phyloP scores from a whole-genome alignment of 1,139 yeast species.

The Kodamaea suecica region DNA sequence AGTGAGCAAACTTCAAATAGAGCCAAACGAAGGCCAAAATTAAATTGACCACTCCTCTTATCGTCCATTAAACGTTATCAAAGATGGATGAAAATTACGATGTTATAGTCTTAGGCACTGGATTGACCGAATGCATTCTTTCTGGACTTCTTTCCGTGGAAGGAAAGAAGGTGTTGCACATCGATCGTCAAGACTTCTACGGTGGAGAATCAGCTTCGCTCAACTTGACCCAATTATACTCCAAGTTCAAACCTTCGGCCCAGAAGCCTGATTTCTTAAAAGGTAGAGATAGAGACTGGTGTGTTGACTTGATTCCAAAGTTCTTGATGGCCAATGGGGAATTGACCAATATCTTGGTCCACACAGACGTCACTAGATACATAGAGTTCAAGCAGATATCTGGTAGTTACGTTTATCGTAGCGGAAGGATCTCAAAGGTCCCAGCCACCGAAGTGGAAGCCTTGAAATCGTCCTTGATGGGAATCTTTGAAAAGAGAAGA shows the following conservation, averaged over 20 bases:
- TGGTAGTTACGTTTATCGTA: conserved; percentile 91
- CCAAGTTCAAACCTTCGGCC: conserved; percentile 64
- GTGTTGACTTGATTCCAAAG: conserved; percentile 94
- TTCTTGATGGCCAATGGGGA: conserved; percentile 98
- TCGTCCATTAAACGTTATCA: too few species aligned
- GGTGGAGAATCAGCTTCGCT: conserved; percentile 81
- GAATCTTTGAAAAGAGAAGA: conserved; percentile 92
- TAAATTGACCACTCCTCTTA: too few species aligned
- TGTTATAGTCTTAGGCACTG: conserved; percentile 75
- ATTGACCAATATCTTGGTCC: conserved; percentile 88
- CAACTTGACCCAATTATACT: conserved; percentile 59
- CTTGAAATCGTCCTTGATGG: conserved; percentile 87
- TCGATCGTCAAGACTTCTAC: conserved; percentile 93
- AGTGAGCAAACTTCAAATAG: conserved; percentile 3
- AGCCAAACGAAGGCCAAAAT: conserved; percentile 5
- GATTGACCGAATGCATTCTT: conserved; percentile 92
- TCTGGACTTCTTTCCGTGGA: conserved; percentile 94
- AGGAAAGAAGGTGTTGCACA: conserved; percentile 94
- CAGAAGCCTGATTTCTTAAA: conserved; percentile 67
- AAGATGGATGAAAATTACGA: conserved; percentile 94
- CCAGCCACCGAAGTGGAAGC: conserved; percentile 94
- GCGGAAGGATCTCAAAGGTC: conserved; percentile 89
- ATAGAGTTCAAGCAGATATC: conserved; percentile 94
- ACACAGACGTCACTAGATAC: conserved; percentile 93
- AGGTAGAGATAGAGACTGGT: conserved; percentile 97